Evolutionary conservation across 1,139 yeast genomes (phyloP).

Genomic region (Entelexis paramagnoliae): DNA sequence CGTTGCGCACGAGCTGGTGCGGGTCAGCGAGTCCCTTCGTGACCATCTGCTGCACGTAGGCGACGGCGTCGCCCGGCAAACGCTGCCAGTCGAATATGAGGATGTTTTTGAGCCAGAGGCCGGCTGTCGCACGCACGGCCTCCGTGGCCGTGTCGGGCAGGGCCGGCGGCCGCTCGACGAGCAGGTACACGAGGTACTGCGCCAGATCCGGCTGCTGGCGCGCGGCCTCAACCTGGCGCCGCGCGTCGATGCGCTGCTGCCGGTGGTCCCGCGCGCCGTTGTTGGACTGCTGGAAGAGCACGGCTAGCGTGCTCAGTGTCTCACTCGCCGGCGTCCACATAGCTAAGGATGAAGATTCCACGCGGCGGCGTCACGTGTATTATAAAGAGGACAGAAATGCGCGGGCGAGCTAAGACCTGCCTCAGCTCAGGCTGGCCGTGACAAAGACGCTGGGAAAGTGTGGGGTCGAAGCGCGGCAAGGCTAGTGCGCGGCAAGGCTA

Average conservation of each 20-base stretch:
- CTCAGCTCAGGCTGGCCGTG: too few relatives aligned
- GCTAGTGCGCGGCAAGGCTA: too few relatives aligned
- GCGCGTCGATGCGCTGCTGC: constrained; percentile 20
- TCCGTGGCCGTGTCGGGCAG: constrained; percentile 34
- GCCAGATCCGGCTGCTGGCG: constrained; percentile 62
- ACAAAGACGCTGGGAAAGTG: background rate
- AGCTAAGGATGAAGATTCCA: constrained; percentile 2
- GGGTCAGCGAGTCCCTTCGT: constrained; percentile 56
- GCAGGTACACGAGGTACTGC: constrained; percentile 62
- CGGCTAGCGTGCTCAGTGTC: constrained; percentile 18
- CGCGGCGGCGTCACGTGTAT: constrained; percentile 3
- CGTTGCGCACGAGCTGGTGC: constrained; percentile 60
- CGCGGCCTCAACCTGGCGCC: constrained; percentile 53
- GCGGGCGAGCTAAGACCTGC: background rate
- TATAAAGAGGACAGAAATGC: background rate
- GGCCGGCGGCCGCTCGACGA: constrained; percentile 42
- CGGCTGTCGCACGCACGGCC: constrained; percentile 79
- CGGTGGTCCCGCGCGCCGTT: constrained; percentile 16
- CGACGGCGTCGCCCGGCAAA: constrained; percentile 30
- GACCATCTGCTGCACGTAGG: constrained; percentile 51
- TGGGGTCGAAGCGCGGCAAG: background rate
- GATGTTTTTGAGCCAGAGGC: constrained; percentile 69
- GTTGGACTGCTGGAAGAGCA: constrained; percentile 19
- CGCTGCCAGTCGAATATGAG: constrained; percentile 35
- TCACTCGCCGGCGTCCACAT: constrained; percentile 20